phyloP scores from a whole-genome alignment of 805 yeast genomes.

The Metschnikowia corniflorae region DNA sequence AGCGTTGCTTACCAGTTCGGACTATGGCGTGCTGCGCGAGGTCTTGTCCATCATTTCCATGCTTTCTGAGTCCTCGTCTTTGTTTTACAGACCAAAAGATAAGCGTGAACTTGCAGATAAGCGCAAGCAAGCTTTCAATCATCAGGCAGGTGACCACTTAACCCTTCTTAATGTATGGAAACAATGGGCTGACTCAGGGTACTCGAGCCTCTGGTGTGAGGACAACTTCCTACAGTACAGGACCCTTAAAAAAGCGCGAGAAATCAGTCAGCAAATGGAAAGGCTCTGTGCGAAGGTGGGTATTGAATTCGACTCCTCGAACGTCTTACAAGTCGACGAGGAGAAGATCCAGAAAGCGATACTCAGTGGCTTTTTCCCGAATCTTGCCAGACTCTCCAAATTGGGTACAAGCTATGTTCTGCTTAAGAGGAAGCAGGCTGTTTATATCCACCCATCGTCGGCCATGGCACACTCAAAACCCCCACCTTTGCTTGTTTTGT shows the following conservation, averaged over 20 bases:
- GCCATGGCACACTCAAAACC: constrained; percentile 61
- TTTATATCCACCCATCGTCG: constrained; percentile 83
- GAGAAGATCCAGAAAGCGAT: constrained; percentile 50
- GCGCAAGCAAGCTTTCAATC: constrained; percentile 53
- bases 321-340: constrained; percentile 10
- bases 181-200: constrained; percentile 70
- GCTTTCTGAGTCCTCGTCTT: constrained; percentile 72
- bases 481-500: constrained; percentile 69
- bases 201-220: constrained; percentile 75
- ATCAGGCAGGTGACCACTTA: constrained; percentile 72
- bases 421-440: constrained; percentile 64
- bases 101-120: constrained; percentile 63
- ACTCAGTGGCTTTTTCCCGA: constrained; percentile 66
- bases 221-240: constrained; percentile 79
- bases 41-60: constrained; percentile 74
- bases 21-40: constrained; percentile 60
- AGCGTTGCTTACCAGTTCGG: constrained; percentile 60
- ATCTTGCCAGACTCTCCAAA: constrained; percentile 55
- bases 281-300: constrained; percentile 56
- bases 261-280: constrained; percentile 67
- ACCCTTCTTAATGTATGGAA: constrained; percentile 69
- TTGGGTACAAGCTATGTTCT: constrained; percentile 70
- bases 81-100: constrained; percentile 69
- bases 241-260: constrained; percentile 63
- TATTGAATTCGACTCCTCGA: constrained; percentile 24